These are phyloP conservation scores for Boletus rubroflammeus DNA, from an alignment of 768 basidiomycete species.

Conservation along the genomic window DNA sequence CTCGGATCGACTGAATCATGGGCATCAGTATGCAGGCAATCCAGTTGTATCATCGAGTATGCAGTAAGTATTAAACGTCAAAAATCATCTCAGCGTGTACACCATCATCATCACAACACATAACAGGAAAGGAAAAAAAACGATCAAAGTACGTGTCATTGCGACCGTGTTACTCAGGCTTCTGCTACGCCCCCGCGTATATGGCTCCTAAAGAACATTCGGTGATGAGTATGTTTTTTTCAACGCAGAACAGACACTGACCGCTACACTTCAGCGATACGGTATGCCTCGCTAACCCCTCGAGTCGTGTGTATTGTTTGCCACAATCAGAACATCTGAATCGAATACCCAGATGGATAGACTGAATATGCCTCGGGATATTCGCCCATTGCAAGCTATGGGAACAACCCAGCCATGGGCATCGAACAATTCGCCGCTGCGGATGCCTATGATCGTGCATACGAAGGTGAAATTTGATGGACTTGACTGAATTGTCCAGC, in stretches of 20 bases:
- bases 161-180: no score
- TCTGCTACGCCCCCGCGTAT: no score
- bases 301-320: conserved; percentile 1
- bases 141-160: no score
- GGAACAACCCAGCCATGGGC: conserved; percentile 10
- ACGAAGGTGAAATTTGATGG: conserved; percentile 9
- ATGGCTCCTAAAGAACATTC: background rate
- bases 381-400: conserved; percentile 3
- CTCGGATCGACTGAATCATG: background rate
- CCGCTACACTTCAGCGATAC: background rate
- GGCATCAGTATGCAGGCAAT: background rate
- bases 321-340: conserved; percentile 2
- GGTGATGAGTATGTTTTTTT: background rate
- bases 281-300: conserved; percentile 3
- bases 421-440: background rate
- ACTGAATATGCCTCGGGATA: conserved; percentile 4
- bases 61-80: background rate
- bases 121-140: background rate
- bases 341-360: conserved; percentile 2
- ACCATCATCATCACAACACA: background rate
- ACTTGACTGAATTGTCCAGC: background rate
- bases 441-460: conserved; percentile 9
- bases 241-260: background rate
- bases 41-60: no score
- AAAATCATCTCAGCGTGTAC: background rate